phyloP scores from a whole-genome alignment of 345 rosid genomes.

The Boechera retrofracta region DNA sequence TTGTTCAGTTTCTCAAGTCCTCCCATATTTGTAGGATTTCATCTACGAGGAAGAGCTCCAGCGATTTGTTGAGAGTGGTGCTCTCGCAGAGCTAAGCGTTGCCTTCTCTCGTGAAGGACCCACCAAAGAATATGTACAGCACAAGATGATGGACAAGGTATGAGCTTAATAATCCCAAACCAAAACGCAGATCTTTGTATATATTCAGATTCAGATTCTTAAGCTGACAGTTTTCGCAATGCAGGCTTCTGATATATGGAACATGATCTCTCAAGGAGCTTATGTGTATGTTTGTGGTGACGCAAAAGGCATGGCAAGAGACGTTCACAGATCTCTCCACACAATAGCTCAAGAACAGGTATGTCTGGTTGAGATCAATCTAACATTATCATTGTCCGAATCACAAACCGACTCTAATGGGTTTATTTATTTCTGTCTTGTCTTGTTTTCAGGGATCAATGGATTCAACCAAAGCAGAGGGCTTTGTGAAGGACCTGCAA shows the following conservation, averaged over 20 bases:
- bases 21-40: conserved; percentile 61
- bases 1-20: conserved; percentile 27
- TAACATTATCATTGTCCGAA: background rate
- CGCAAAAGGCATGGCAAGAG: conserved; percentile 99
- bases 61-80: conserved; percentile 68
- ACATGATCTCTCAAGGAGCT: conserved; percentile 74
- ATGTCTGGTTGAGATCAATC: background rate
- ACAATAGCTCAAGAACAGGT: conserved; percentile 91
- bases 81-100: conserved; percentile 74
- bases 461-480: conserved; percentile 78
- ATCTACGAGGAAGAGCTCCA: conserved; percentile 89
- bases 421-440: background rate
- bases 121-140: conserved; percentile 94
- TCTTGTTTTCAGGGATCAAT: conserved; percentile 67
- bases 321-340: conserved; percentile 92
- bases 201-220: conserved; percentile 7
- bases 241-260: conserved; percentile 90
- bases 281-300: conserved; percentile 96
- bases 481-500: conserved; percentile 90
- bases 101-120: conserved; percentile 99
- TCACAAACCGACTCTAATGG: conserved; percentile 22
- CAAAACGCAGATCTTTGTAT: conserved; percentile 2
- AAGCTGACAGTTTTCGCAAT: background rate
- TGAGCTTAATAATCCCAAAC: background rate
- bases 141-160: conserved; percentile 88